phyloP scores from a whole-genome alignment of 2,329 filamentous ascomycete species.

The Sphaerulina vaccinii region DNA sequence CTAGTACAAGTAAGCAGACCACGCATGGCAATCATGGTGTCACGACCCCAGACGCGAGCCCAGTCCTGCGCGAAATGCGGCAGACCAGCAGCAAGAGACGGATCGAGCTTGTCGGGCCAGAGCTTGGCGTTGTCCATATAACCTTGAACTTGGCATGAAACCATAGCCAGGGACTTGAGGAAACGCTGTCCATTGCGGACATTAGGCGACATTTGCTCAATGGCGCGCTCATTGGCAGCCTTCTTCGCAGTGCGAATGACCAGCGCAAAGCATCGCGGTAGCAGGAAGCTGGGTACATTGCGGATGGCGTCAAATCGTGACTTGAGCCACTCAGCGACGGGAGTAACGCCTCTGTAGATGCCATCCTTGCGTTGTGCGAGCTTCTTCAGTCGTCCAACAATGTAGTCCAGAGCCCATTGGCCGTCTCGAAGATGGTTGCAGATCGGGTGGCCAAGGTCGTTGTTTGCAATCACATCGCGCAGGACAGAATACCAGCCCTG shows the following conservation, averaged over 20 bases:
- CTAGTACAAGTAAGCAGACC: constrained; percentile 90
- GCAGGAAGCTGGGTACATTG: constrained; percentile 79
- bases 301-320: constrained; percentile 84
- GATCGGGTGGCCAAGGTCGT: constrained; percentile 87
- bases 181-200: constrained; percentile 83
- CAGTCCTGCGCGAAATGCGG: constrained; percentile 93
- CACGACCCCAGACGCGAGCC: constrained; percentile 95
- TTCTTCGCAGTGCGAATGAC: constrained; percentile 84
- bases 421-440: constrained; percentile 91
- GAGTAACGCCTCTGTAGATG: constrained; percentile 59
- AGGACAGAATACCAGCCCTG: constrained; percentile 98
- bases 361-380: constrained; percentile 58
- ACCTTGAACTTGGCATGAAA: constrained; percentile 87
- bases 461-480: constrained; percentile 78
- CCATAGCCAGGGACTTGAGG: constrained; percentile 81
- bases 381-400: constrained; percentile 71
- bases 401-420: constrained; percentile 89
- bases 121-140: constrained; percentile 86
- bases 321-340: constrained; percentile 74
- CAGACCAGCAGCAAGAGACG: constrained; percentile 84
- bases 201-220: constrained; percentile 76
- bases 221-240: constrained; percentile 73
- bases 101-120: constrained; percentile 80
- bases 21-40: constrained; percentile 93
- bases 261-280: constrained; percentile 90